Evolutionary conservation across 768 basidiomycete genomes (phyloP), one percentile per base, ranked within the genome.

Genomic region (Pulveroboletus sp.): DNA sequence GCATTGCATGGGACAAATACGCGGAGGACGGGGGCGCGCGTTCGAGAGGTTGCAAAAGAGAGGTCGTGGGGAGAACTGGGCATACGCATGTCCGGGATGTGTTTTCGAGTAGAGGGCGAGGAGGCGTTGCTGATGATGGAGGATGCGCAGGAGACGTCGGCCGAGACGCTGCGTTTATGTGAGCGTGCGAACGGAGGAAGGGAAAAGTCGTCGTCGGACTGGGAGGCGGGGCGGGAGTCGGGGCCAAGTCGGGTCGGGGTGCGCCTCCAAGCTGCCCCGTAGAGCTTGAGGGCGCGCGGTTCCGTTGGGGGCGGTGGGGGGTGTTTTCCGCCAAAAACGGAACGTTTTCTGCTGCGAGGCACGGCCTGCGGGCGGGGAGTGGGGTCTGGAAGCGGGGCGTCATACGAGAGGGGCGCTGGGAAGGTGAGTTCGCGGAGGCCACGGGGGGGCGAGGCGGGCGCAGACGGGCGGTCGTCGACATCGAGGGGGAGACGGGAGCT

Each of bases 1-100:
- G 68, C 69, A 1, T 78, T 70, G 55, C 85, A 89, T 2, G 89
- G 89, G 21, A 87, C 81, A 53, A 86, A 92, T 40, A 87, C 80
- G 23, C 85, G 83, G 39, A 85, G 70, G 40, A 91, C 72, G 2
- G 89, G 89, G 5, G 88, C 88, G 12, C 85, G 84, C 5, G 69
- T 71, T 27, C 81, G 78, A 17, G 75, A 81, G 3, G 76, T 80
- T 12, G 86, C 85, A 38, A 76, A 65, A 38, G 61, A 66, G 33
- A 91, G 70, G 53, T 88, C 86, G 59, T 90, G 87, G 20, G 80
- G 79, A 5, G 79, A 71, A 34, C 33, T 57, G 16, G 59, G 51
- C 1, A 37, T 47, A 20, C 46, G 53, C 16, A 53, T 27, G 13
- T 63, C 60, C 16, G 25, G 40, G 17, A 40, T n/a, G n/a, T n/a